Base-by-base conservation (phyloP, 208 protist species). In the Trypanosoma congolense region DNA sequence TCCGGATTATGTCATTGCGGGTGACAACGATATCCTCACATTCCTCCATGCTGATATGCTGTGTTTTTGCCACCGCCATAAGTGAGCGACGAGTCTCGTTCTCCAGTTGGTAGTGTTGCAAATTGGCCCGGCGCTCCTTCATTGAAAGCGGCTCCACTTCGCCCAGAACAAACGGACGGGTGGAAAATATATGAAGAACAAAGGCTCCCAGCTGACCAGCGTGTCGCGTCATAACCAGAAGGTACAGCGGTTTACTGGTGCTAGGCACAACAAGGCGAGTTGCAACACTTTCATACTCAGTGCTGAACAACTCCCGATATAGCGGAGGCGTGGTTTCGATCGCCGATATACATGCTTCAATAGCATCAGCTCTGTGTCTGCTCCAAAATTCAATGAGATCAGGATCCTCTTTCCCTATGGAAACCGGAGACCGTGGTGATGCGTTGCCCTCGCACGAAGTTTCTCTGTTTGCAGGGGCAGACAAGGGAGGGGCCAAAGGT, bases 101-200 rank as follows among this genome's bases (percentile, higher is more conserved):
- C 36, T 70, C 85, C 46, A 65, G 71, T 61, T 25, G 71, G 69
- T 68, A 73, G n/a, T 61, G 60, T 1, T 64, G 55, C 30, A 92
- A 65, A 36, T 75, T 67, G 19, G 48, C 56, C 24, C 47, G 43
- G 14, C 74, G 68, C 52, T 76, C 69, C 9, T 69, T 56, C 40
- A 55, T 4, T 14, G 44, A 36, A 12, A 80, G 36, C 12, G 69
- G 61, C 24, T 61, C 48, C n/a, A 51, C n/a, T 9, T 44, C 61
- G 43, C 50, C 65, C 14, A 84, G 50, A 12, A 90, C 65, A 52
- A 92, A 89, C 5, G 77, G 36, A 6, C 18, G 26, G 21, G 63
- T 51, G 8, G 67, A 82, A 59, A 90, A 92, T 28, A 90, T 62
- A 57, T 90, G 77, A 25, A 92, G 48, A 4, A 40, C 63, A 59